Percentiles rank a stretch among this genome's conserved stretches.
Evolutionary conservation across 306 rosid genomes (phyloP).

Genomic region (Spatholobus suberectus): DNA sequence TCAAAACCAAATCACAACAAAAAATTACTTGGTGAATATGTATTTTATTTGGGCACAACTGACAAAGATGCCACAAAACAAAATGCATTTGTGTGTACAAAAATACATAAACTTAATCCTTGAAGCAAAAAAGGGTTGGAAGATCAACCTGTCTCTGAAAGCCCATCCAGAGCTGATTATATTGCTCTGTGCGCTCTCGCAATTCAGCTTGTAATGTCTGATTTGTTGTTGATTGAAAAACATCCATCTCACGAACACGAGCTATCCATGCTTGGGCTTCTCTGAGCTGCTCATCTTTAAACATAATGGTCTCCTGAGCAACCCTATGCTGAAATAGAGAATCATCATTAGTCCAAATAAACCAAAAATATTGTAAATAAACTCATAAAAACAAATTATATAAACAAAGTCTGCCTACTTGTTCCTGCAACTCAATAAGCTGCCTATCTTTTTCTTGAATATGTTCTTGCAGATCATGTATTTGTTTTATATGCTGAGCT

Average conservation of each 20-base stretch:
- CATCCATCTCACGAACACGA: conserved; percentile 95
- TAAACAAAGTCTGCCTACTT: conserved; percentile 52
- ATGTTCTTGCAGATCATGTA: conserved; percentile 91
- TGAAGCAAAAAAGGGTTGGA: conserved; percentile 1
- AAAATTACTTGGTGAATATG: not conserved
- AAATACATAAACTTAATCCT: not conserved
- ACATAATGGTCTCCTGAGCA: conserved; percentile 85
- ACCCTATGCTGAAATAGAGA: conserved; percentile 81
- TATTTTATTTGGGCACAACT: not conserved
- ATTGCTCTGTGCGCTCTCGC: conserved; percentile 91
- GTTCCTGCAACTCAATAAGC: conserved; percentile 90
- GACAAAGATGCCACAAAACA: not conserved
- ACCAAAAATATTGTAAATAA: not conserved
- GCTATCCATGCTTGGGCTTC: conserved; percentile 97
- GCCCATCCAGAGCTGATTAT: conserved; percentile 94
- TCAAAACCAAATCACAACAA: conserved; percentile 24
- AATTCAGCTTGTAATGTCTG: conserved; percentile 88
- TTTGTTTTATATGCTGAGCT: conserved; percentile 86
- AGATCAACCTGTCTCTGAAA: conserved; percentile 90
- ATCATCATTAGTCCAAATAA: conserved; percentile 38
- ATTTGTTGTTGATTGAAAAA: conserved; percentile 82
- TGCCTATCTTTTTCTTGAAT: conserved; percentile 95
- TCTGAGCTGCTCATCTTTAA: conserved; percentile 88
- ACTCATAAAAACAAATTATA: conserved; percentile 15
- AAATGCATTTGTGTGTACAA: not conserved